These are phyloP conservation scores for Huntiella savannae DNA, from an alignment of 2,329 filamentous ascomycete genomes.

Conservation along the genomic window DNA sequence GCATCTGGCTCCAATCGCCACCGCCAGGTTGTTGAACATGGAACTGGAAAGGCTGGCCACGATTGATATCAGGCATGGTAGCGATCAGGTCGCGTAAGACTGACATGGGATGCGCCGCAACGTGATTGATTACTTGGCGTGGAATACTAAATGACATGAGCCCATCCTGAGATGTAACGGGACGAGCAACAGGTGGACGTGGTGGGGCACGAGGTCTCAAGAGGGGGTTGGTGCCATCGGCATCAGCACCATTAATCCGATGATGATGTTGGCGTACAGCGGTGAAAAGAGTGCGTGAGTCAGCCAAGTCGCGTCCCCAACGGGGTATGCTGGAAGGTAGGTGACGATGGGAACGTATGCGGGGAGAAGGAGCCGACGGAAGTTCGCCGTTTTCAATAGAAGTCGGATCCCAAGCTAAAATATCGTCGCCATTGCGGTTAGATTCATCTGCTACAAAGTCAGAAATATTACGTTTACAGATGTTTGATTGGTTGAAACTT, in stretches of 20 bases:
- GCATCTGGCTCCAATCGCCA: slow-evolving; percentile 29
- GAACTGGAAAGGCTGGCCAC: slow-evolving; percentile 36
- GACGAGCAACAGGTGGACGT: slow-evolving; percentile 29
- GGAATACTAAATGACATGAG: slow-evolving; percentile 31
- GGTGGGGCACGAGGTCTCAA: slow-evolving; percentile 42
- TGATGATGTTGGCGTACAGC: neutral
- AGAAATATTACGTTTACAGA: slow-evolving; percentile 5
- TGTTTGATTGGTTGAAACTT: slow-evolving; percentile 17
- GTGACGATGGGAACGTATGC: slow-evolving; percentile 16
- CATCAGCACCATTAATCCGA: slow-evolving; percentile 23
- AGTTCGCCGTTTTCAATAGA: slow-evolving; percentile 14
- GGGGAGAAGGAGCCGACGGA: slow-evolving; percentile 22
- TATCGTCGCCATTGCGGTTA: slow-evolving; percentile 24
- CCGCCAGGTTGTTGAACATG: slow-evolving; percentile 33
- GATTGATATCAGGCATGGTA: slow-evolving; percentile 27
- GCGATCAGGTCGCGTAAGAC: slow-evolving; percentile 38
- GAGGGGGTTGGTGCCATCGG: slow-evolving; percentile 76
- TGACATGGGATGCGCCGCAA: slow-evolving; percentile 31
- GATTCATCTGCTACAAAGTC: slow-evolving; percentile 16
- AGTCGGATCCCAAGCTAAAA: slow-evolving; percentile 35
- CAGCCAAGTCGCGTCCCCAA: slow-evolving; percentile 6
- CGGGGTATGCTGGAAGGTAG: neutral
- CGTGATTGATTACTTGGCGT: slow-evolving; percentile 23
- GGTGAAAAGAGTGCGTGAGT: slow-evolving; percentile 1
- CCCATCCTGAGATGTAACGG: slow-evolving; percentile 20